Base-by-base conservation (phyloP, 805 yeast species). In the Suhomyces sp. region DNA sequence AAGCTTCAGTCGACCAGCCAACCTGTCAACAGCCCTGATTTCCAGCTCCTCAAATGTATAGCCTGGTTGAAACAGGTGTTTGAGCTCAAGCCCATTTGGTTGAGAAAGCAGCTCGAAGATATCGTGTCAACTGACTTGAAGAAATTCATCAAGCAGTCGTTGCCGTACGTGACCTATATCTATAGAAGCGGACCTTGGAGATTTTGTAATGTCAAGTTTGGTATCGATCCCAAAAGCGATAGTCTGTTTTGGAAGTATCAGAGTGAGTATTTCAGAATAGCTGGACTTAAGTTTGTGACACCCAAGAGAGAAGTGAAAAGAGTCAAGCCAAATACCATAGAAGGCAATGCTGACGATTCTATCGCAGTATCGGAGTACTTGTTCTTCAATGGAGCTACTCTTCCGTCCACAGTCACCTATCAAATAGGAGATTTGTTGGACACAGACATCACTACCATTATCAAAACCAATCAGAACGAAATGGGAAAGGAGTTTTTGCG, bases 121-220 rank as follows among this genome's bases (percentile, higher is more conserved):
- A 72, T 84, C 48, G 72, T 84, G 3, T 86, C 89, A 0, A 62
- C 65, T 54, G 74, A 60, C 51, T 71, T 66, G 57, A 71, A 67
- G 59, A 65, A 66, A 61, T 82, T 62, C 56, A 62, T 93, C 43
- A 84, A 87, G 59, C 84, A 80, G 56, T 96, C 97, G 0, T 66
- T 94, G 47, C 96, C 98, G 0, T 86, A 88, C 64, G 87, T 90
- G 0, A 80, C 97, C 0, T 94, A 84, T 64, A 79, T 89, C 41
- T 87, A 84, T 64, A 83, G 87, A 35, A 87, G 87, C 61, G 99
- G 99, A 0, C 99, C 98, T 0, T 94, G 97, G 96, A 79, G 98
- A 60, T 90, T 89, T 53, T 82, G 94, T 9, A 90, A 86, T 64
- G 84, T 91, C 44, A 80, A 74, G 57, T 83, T 84, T 58, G 97